Evolutionary conservation across 208 protist genomes (phyloP), one percentile per base, ranked within the genome.

Genomic region (Strigomonas galati): DNA sequence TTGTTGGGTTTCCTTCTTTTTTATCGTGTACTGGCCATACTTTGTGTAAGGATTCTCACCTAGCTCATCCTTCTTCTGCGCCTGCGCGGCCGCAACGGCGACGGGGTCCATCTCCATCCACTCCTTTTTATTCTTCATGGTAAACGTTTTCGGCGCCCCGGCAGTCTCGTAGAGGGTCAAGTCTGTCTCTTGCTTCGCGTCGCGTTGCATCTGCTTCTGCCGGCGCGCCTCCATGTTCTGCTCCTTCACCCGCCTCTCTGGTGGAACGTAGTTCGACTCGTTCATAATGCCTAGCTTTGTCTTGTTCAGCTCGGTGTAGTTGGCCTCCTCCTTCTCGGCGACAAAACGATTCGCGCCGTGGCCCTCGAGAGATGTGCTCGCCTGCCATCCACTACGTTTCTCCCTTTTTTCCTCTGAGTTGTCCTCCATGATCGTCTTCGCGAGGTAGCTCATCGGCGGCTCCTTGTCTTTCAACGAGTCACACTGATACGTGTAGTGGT

Each of bases 51-150:
- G 76, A 62, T 84, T 85, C 10, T 58, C 53, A 24, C 55, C 49
- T 53, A 89, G 65, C 30, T 7, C 37, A 7, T 74, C 54, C 28
- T 70, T 64, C 10, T 27, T 66, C 37, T 60, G 31, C 32, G 31
- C 65, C 57, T 79, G 76, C 24, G 70, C 76, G 26, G 49, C 51
- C 44, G 79, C 72, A 21, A 87, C 80, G 6, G 68, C 49, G 0
- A 82, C 80, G 2, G 85, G 78, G 62, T 92, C 79, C 44, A 92
- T 67, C 32, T 66, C 49, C 74, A 77, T 91, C 86, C 89, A 95
- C 59, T 84, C 71, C 37, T 89, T 79, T 15, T 81, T 82, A 65
- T 95, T 95, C 67, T 82, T 87, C 82, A 95, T 84, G 65, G 86
- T 95, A 52, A 89, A 92, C 28, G 81, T 76, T 14, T 46, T 60